These are phyloP conservation scores for Trebouxia sp. DNA, from an alignment of 139 green algal species.

Conservation along the genomic window DNA sequence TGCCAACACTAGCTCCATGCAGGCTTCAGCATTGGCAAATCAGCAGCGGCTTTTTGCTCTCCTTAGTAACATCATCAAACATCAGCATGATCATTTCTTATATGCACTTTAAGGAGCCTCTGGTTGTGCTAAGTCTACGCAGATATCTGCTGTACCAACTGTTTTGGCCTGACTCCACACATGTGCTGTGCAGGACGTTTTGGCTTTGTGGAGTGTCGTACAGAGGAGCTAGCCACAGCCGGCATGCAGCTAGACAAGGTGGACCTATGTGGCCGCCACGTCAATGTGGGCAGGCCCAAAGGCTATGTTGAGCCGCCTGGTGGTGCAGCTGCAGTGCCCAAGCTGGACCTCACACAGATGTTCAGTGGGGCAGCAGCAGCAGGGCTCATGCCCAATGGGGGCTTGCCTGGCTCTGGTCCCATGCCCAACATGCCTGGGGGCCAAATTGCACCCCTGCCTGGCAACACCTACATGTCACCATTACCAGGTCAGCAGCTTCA, in stretches of 20 bases:
- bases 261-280: slow-evolving; percentile 77
- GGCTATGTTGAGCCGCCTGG: slow-evolving; percentile 73
- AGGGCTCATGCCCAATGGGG: slow-evolving; percentile 32
- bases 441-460: slow-evolving; percentile 23
- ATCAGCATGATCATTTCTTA: too few relatives aligned
- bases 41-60: too few relatives aligned
- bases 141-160: too few relatives aligned
- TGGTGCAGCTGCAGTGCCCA: slow-evolving; percentile 39
- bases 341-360: slow-evolving; percentile 27
- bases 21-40: too few relatives aligned
- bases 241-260: slow-evolving; percentile 88
- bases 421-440: slow-evolving; percentile 32
- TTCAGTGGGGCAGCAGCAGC: slow-evolving; percentile 18
- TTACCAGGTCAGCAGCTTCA: neutral
- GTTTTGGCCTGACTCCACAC: neutral
- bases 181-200: slow-evolving; percentile 67
- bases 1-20: too few relatives aligned
- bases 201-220: slow-evolving; percentile 88
- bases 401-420: slow-evolving; percentile 28
- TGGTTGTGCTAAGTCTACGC: too few relatives aligned
- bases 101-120: too few relatives aligned
- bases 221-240: slow-evolving; percentile 72
- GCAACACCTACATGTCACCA: slow-evolving; percentile 23
- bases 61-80: too few relatives aligned
- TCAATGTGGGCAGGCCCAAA: slow-evolving; percentile 91